Conservation (phyloP, 1,139 yeast species). For the Pichia sp. region DNA sequence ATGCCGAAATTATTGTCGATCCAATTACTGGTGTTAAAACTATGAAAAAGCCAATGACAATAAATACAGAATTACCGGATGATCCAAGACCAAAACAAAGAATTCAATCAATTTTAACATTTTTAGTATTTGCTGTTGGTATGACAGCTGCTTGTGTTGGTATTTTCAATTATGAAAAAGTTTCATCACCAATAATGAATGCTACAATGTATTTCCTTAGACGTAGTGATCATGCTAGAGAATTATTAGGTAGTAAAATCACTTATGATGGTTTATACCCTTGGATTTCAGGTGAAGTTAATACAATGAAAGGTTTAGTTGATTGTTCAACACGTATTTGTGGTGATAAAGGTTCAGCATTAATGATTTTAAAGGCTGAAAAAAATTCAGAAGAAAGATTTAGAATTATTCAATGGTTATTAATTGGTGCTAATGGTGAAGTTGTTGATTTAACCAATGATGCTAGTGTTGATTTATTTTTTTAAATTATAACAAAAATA, state of each 20-base stretch:
- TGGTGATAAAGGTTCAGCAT: slow-evolving; percentile 50
- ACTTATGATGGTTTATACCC: slow-evolving; percentile 68
- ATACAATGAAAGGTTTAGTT: slow-evolving; percentile 75
- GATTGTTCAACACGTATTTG: slow-evolving; percentile 64
- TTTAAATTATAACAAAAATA: not conserved
- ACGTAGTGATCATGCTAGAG: slow-evolving; percentile 63
- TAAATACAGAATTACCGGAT: slow-evolving; percentile 68
- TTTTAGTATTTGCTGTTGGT: slow-evolving; percentile 55
- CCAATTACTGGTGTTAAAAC: slow-evolving; percentile 21
- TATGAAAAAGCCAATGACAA: slow-evolving; percentile 41
- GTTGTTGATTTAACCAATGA: slow-evolving; percentile 49
- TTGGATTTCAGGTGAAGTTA: slow-evolving; percentile 82
- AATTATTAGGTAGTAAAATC: slow-evolving; percentile 66
- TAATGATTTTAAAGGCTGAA: slow-evolving; percentile 54
- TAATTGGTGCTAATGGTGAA: slow-evolving; percentile 38
- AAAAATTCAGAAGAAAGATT: slow-evolving; percentile 55
- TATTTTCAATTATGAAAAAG: slow-evolving; percentile 87
- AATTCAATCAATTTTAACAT: slow-evolving; percentile 32
- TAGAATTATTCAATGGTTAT: slow-evolving; percentile 52
- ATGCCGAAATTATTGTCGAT: slow-evolving; percentile 18
- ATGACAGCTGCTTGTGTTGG: slow-evolving; percentile 61
- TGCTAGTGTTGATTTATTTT: slow-evolving; percentile 35
- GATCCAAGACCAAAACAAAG: slow-evolving; percentile 46
- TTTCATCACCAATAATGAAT: slow-evolving; percentile 77
- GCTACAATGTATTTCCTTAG: slow-evolving; percentile 85